Base-by-base conservation (phyloP, 805 yeast genomes). In the Hemisphaericaspora nanyangensis region DNA sequence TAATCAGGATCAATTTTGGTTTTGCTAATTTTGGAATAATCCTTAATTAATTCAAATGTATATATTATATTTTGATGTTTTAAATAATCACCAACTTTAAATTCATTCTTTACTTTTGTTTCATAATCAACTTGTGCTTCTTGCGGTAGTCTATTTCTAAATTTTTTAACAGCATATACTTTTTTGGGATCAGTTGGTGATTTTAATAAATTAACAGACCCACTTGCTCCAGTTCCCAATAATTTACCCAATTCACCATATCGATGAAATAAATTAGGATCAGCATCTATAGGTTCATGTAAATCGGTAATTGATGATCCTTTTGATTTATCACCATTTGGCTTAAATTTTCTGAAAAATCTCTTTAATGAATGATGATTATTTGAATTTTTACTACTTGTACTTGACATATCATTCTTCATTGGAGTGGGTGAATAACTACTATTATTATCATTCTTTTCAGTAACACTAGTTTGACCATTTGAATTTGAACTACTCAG, bases 171-270 rank as follows among this genome's bases (percentile, higher is more conserved):
- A 0, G 98, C 98, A 61, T 77, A 88, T 4, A 86, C 58, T 44
- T 76, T 72, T 22, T 38, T 34, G 7, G 60, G 49, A 47, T 80
- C 81, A 0, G 74, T 58, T 22, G 76, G 70, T 22, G 37, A 84
- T 74, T 42, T 78, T 77, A 43, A 89, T 38, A 87, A 72, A 30
- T 84, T 76, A n/a, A 90, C 98, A 0, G 93, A 82, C 2, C 98
- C 97, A 17, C 95, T 90, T 1, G 97, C 97, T 11, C 98, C 98
- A 42, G 90, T 80, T 17, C 98, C 98, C 35, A 88, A 67, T 17
- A 82, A 68, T 45, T 75, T 74, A 10, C 95, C 95, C 17, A 79
- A 70, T 6, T 56, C 42, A 29, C 95, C 93, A 60, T 87, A 88
- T 50, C 83, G 82, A 38, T 78, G 48, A 38, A 53, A 58, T 17